These are phyloP conservation scores for Arctium minus DNA, from an alignment of 129 eudicot genomes.

Conservation along the genomic window DNA sequence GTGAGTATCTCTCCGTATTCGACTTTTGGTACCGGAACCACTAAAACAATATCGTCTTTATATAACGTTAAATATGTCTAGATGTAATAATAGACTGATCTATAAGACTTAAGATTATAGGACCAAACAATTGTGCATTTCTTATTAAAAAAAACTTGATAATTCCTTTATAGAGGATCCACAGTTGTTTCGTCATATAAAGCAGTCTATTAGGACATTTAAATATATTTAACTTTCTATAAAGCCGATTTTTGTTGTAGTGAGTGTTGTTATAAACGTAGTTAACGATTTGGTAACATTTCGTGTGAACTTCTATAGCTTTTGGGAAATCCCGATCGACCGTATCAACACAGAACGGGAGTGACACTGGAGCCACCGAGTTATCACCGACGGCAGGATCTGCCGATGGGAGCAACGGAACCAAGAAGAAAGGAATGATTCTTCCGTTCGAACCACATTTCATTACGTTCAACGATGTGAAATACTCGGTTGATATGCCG, in stretches of 20 bases:
- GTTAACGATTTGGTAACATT: background rate
- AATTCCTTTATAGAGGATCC: too few species aligned
- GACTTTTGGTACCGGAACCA: background rate
- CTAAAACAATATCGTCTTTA: background rate
- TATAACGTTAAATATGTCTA: background rate
- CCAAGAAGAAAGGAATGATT: constrained; percentile 50
- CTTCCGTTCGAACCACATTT: constrained; percentile 76
- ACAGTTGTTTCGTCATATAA: background rate
- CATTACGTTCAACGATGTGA: constrained; percentile 62
- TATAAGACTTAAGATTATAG: background rate
- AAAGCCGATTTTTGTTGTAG: background rate
- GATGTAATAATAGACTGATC: too few species aligned
- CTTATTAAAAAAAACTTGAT: background rate
- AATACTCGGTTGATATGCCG: constrained; percentile 88
- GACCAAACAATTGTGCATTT: background rate
- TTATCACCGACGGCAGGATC: constrained; percentile 5
- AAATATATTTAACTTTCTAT: background rate
- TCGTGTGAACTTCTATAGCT: constrained; percentile 35
- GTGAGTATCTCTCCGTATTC: constrained; percentile 29
- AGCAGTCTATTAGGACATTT: background rate
- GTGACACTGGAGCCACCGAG: constrained; percentile 16
- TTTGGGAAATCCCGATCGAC: constrained; percentile 45
- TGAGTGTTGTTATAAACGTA: background rate
- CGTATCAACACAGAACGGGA: constrained; percentile 22
- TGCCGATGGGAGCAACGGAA: background rate